Base-by-base conservation (phyloP, 1,139 yeast genomes). In the Saccharomycopsis hybrid region DNA sequence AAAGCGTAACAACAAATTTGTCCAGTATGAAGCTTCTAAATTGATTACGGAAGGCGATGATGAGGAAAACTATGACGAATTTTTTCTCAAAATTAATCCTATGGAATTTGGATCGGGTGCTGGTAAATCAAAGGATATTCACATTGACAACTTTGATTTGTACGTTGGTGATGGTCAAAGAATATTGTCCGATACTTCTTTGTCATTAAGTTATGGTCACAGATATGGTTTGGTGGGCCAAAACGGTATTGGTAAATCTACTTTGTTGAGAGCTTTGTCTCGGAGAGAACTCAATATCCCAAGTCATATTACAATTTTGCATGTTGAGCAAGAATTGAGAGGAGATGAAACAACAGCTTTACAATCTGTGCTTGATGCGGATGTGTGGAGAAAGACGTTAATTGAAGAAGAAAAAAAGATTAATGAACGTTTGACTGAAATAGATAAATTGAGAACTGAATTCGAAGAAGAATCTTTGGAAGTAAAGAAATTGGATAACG, bases 181-280 rank as follows among this genome's bases (percentile, higher is more conserved):
- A 70, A 90, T 92, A 53, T 75, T 92, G 58, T 82, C 94, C 51
- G 95, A 90, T 65, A 86, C 97, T 27, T 78, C 90, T 27, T 76
- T 92, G 57, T 83, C 96, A 0, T 76, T 92, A 58, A 83, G 96
- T 36, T 83, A 84, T 63, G 98, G 98, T 50, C 88, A 88, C 68
- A 78, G 98, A 66, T 92, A 92, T 60, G 99, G 98, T 79, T 73
- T 92, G 53, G 96, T 92, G 44, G 99, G 99, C 68, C 95, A 90
- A 65, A 92, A 92, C 71, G 99, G 99, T 89, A 89, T 94, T 60
- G 99, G 99, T 82, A 92, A 92, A 65, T 90, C 97, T 41, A 92
- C 98, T 0, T 71, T 92, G 52, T 73, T 92, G 61, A 77, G 88
- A 60, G 99, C 99, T 0, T 72, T 92, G 49, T 84, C 97, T 0